These are phyloP conservation scores for Phytophthora cactorum DNA, from an alignment of 352 stramenopile species.

Conservation along the genomic window DNA sequence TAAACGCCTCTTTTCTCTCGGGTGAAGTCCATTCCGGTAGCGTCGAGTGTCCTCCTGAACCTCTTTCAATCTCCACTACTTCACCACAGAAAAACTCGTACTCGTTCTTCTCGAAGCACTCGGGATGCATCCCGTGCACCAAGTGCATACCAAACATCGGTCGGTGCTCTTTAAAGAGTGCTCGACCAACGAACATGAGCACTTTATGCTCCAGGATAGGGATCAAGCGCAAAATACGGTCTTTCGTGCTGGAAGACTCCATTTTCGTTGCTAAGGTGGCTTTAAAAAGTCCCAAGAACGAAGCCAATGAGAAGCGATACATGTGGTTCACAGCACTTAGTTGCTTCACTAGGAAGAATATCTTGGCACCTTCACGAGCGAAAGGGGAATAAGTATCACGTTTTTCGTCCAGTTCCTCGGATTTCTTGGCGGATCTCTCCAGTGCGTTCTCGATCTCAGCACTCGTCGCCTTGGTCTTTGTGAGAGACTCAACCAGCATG, in stretches of 20 bases:
- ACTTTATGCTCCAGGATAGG: constrained; percentile 90
- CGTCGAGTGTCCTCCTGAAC: constrained; percentile 19
- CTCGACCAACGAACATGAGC: constrained; percentile 92
- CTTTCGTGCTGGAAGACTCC: constrained; percentile 71
- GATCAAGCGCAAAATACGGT: constrained; percentile 85
- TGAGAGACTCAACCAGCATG: constrained; percentile 94
- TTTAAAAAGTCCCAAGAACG: constrained; percentile 91
- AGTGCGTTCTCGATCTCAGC: constrained; percentile 92
- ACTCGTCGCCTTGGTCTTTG: constrained; percentile 92
- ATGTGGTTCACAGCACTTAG: constrained; percentile 93
- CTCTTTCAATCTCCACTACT: constrained; percentile 48
- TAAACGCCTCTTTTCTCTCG: constrained; percentile 90
- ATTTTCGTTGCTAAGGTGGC: constrained; percentile 85
- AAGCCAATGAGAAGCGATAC: constrained; percentile 95
- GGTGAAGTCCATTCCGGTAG: constrained; percentile 82
- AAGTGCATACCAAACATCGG: constrained; percentile 95
- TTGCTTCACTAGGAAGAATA: constrained; percentile 95
- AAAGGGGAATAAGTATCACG: constrained; percentile 92
- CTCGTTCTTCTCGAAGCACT: constrained; percentile 94
- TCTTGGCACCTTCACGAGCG: constrained; percentile 84
- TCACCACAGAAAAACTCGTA: constrained; percentile 94
- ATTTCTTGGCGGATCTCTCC: constrained; percentile 89
- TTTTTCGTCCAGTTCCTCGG: constrained; percentile 92
- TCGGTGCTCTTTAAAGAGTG: constrained; percentile 94
- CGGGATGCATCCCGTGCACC: constrained; percentile 92